These are phyloP conservation scores for Stellera chamaejasme DNA, from an alignment of 345 rosid species.

Conservation along the genomic window DNA sequence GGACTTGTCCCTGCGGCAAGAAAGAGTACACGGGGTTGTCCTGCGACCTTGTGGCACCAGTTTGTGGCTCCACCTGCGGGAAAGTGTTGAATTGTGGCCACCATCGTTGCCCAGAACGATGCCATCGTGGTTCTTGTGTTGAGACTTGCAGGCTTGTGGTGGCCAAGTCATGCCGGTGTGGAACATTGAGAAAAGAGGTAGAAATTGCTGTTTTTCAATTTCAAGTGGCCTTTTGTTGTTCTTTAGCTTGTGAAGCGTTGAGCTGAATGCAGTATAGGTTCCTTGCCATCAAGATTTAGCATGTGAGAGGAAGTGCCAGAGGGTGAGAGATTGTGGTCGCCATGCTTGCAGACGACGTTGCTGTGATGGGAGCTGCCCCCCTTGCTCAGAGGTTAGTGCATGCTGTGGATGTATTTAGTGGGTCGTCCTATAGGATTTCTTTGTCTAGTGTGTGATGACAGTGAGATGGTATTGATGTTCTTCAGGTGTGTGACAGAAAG, in stretches of 20 bases:
- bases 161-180: conserved; percentile 65
- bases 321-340: conserved; percentile 72
- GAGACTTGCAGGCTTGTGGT: conserved; percentile 83
- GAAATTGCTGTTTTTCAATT: conserved; percentile 10
- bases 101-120: conserved; percentile 81
- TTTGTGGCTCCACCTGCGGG: conserved; percentile 83
- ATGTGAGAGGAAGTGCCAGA: conserved; percentile 84
- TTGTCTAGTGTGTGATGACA: not conserved
- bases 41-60: conserved; percentile 59
- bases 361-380: conserved; percentile 90
- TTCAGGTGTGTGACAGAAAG: conserved; percentile 70
- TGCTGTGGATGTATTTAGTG: conserved; percentile 1
- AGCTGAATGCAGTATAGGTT: conserved; percentile 42
- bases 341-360: conserved; percentile 93
- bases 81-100: conserved; percentile 61
- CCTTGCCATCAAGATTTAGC: conserved; percentile 94
- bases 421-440: conserved; percentile 2
- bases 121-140: conserved; percentile 70
- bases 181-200: conserved; percentile 85
- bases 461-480: conserved; percentile 8
- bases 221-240: not conserved
- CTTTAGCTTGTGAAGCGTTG: conserved; percentile 11
- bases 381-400: conserved; percentile 65
- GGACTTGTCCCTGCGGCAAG: conserved; percentile 88
- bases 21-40: conserved; percentile 64